Conservation (phyloP, 1,284 basidiomycete genomes). For the Bondarzewia mesenterica region DNA sequence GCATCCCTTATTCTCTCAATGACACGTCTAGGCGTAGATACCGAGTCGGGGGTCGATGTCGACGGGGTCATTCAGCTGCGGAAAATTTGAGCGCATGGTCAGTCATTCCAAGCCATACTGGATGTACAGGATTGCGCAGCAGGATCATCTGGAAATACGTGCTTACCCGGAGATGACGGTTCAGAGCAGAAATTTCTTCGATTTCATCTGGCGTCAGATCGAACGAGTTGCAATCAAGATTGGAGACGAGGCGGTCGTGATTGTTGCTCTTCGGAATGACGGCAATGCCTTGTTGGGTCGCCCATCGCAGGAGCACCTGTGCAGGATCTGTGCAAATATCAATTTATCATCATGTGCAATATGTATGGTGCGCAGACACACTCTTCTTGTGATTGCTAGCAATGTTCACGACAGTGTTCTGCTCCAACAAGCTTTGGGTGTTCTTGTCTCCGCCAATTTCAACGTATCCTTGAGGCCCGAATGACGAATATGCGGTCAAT, state of each 20-base stretch:
- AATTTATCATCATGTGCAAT: constrained; percentile 16
- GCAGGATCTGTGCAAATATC: constrained; percentile 36
- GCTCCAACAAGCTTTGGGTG: constrained; percentile 41
- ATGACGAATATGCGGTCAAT: constrained; percentile 76
- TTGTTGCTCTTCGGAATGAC: constrained; percentile 75
- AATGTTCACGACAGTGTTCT: constrained; percentile 37
- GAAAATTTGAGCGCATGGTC: constrained; percentile 1
- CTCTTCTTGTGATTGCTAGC: constrained; percentile 49
- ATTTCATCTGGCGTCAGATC: constrained; percentile 54
- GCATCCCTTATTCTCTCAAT: not conserved
- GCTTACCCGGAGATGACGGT: constrained; percentile 54
- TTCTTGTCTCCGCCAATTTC: constrained; percentile 47
- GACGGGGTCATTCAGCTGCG: constrained; percentile 61
- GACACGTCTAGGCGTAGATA: constrained; percentile 45
- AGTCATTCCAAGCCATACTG: too few relatives aligned
- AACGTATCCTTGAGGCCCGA: constrained; percentile 61
- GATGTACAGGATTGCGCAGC: too few relatives aligned
- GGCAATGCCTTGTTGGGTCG: constrained; percentile 66
- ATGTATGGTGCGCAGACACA: constrained; percentile 22
- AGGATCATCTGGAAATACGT: too few relatives aligned
- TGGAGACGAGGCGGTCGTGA: constrained; percentile 44
- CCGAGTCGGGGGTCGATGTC: constrained; percentile 55
- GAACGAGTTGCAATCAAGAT: constrained; percentile 52
- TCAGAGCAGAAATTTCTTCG: constrained; percentile 50
- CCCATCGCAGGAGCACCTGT: constrained; percentile 72